Evolutionary conservation across 2,329 filamentous ascomycete species (phyloP), one percentile per base, ranked within the genome.

Genomic region (Fusarium buxicola): DNA sequence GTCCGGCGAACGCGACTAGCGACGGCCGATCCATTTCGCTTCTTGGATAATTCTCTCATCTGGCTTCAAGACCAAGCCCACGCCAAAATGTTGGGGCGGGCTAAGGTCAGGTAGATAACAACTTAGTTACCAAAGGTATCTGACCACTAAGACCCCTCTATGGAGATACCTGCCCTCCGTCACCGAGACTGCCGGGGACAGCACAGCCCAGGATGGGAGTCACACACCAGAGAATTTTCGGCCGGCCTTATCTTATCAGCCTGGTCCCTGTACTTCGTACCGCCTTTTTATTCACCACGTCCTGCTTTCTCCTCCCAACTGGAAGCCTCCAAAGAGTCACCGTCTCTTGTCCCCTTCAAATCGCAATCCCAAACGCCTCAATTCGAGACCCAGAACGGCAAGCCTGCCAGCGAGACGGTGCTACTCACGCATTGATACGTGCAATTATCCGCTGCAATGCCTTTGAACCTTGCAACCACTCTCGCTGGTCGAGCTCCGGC

Each of bases 401-500:
- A 73, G 68, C 69, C 69, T 73, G 71, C 70, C 73, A 69, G 72
- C 71, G 72, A 72, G 71, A 74, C 74, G 68, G 75, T 73, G 74
- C 72, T 62, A 67, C 61, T 64, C 49, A 63, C 67, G 74, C 73
- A 76, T 77, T 75, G 74, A 75, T 66, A 68, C 69, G 69, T 68
- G 63, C 68, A 68, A 68, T 65, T 60, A 61, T 65, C 67, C 67
- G 63, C 69, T 60, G 62, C 70, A 65, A 79, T 79, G 78, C 76
- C 75, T 72, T 73, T 75, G 69, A 73, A 75, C 70, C 74, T 78
- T 70, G 73, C 75, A 56, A 68, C 73, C 67, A 72, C 74, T 63
- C 74, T 86, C 76, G 84, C 84, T 70, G 83, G 84, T 72, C 82
- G 84, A 73, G 83, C 84, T 72, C 84, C 85, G 76, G 80, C 82